These are phyloP conservation scores for Exophiala calicioides DNA, from an alignment of 2,329 filamentous ascomycete species.

Conservation along the genomic window DNA sequence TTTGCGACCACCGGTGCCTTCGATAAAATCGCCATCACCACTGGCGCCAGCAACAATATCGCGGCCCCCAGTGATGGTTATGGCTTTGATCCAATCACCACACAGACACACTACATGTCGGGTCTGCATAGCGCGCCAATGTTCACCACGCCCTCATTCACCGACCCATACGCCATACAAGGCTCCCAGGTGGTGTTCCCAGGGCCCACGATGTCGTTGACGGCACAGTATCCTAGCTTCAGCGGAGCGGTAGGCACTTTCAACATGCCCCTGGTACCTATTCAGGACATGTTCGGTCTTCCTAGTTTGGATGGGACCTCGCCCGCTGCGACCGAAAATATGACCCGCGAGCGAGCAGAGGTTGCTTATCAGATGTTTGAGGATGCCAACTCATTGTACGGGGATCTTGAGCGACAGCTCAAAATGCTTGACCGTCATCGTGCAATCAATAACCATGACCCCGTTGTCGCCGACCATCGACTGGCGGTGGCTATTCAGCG, in stretches of 20 bases:
- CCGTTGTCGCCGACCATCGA: conserved; percentile 23
- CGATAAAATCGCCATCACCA: conserved; percentile 3
- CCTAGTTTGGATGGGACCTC: conserved; percentile 2
- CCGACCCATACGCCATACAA: conserved; percentile 17
- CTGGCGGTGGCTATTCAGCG: conserved; percentile 26
- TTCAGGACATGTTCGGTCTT: conserved; percentile 1
- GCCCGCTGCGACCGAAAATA: conserved; percentile 2
- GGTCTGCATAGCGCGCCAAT: conserved; percentile 8
- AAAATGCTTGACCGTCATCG: conserved; percentile 30
- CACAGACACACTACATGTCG: conserved; percentile 13
- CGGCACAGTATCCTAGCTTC: conserved; percentile 12
- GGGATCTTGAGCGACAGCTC: conserved; percentile 29
- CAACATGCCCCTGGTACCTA: conserved; percentile 8
- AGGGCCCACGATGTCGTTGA: conserved; percentile 3
- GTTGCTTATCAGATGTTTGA: conserved; percentile 15
- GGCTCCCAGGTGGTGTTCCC: conserved; percentile 14
- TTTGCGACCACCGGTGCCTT: conserved; percentile 2
- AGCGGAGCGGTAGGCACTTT: conserved; percentile 10
- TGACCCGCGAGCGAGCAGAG: conserved; percentile 1
- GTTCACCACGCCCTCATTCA: conserved; percentile 4
- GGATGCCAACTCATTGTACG: conserved; percentile 12
- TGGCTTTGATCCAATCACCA: conserved; percentile 7
- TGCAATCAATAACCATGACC: conserved; percentile 25
- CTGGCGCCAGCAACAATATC: conserved; percentile 7
- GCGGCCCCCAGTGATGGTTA: conserved; percentile 8